These are phyloP conservation scores for Tuctoria greenei DNA, from an alignment of 176 grass and related monocot genomes.

Conservation along the genomic window DNA sequence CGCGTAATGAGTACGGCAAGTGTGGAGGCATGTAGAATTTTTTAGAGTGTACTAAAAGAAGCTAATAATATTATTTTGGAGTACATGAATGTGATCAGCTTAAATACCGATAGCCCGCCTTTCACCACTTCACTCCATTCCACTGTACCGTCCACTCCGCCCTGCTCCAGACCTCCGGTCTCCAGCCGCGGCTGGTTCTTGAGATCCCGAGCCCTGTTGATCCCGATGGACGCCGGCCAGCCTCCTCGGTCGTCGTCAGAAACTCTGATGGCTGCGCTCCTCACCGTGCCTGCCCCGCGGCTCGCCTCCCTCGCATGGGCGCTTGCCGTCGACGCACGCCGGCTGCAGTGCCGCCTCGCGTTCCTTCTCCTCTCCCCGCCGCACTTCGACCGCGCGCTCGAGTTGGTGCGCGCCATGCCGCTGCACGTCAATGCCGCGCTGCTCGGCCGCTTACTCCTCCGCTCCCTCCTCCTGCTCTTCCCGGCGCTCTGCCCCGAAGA, in stretches of 20 bases:
- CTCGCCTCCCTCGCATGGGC: conserved; percentile 46
- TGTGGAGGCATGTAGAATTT: too few relatives aligned
- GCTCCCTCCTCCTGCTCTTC: conserved; percentile 61
- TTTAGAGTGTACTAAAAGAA: too few relatives aligned
- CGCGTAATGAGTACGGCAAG: too few relatives aligned
- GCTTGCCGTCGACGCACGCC: conserved; percentile 46
- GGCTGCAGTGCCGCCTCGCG: conserved; percentile 65
- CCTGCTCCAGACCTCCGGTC: too few relatives aligned
- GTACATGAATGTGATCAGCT: too few relatives aligned
- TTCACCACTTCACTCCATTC: conserved; percentile 21
- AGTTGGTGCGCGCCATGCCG: conserved; percentile 59
- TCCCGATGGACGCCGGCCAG: conserved; percentile 42
- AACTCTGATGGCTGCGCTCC: conserved; percentile 61
- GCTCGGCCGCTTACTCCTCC: conserved; percentile 75
- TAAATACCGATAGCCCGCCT: conserved; percentile 27
- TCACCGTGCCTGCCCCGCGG: conserved; percentile 33
- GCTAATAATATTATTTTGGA: too few relatives aligned
- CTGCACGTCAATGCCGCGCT: conserved; percentile 62
- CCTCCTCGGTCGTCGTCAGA: conserved; percentile 49
- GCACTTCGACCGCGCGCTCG: conserved; percentile 68
- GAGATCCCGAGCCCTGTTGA: neutral
- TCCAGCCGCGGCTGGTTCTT: neutral
- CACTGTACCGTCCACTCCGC: neutral
- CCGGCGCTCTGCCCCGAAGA: conserved; percentile 36
- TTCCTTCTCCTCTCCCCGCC: conserved; percentile 80